Percentiles rank a stretch among this genome's conserved stretches.
phyloP scores from a whole-genome alignment of 495 filamentous ascomycete genomes.

The Tuber magnatum region DNA sequence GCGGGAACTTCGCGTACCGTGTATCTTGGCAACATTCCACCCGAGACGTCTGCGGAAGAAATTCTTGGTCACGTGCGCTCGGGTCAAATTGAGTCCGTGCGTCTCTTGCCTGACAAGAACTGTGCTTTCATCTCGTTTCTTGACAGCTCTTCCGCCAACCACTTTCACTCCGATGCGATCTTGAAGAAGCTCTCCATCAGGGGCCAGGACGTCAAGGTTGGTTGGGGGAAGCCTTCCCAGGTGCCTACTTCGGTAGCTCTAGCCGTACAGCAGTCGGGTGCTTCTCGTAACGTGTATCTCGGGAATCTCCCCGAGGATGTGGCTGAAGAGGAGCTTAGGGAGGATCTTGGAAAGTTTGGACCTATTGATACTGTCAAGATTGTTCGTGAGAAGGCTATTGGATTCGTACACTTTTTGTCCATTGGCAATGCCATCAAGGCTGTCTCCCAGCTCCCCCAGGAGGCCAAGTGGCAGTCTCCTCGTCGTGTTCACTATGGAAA shows the following conservation, averaged over 20 bases:
- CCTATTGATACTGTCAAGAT: slow-evolving; percentile 96
- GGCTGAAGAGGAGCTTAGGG: slow-evolving; percentile 81
- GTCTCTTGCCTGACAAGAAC: slow-evolving; percentile 95
- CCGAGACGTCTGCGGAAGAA: slow-evolving; percentile 96
- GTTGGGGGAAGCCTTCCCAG: slow-evolving; percentile 97
- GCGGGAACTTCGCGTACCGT: slow-evolving; percentile 92
- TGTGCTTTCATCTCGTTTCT: slow-evolving; percentile 99
- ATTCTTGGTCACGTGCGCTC: slow-evolving; percentile 95
- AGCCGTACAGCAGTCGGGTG: slow-evolving; percentile 93
- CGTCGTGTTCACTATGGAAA: slow-evolving; percentile 97
- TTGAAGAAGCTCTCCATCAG: slow-evolving; percentile 97
- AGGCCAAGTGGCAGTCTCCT: slow-evolving; percentile 91
- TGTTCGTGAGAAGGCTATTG: slow-evolving; percentile 95
- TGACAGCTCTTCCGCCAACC: slow-evolving; percentile 90
- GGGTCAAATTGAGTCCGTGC: slow-evolving; percentile 96
- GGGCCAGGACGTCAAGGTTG: slow-evolving; percentile 98
- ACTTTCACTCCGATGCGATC: slow-evolving; percentile 99
- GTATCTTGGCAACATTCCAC: slow-evolving; percentile 94
- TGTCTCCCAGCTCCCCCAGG: slow-evolving; percentile 92
- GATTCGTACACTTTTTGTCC: slow-evolving; percentile 94
- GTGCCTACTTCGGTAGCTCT: slow-evolving; percentile 94
- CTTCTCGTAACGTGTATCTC: slow-evolving; percentile 96
- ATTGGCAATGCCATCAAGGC: slow-evolving; percentile 98
- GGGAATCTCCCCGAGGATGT: slow-evolving; percentile 88
- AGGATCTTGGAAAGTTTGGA: slow-evolving; percentile 94